Conservation (phyloP, 1,284 basidiomycete species). For the Trametes hirsuta region DNA sequence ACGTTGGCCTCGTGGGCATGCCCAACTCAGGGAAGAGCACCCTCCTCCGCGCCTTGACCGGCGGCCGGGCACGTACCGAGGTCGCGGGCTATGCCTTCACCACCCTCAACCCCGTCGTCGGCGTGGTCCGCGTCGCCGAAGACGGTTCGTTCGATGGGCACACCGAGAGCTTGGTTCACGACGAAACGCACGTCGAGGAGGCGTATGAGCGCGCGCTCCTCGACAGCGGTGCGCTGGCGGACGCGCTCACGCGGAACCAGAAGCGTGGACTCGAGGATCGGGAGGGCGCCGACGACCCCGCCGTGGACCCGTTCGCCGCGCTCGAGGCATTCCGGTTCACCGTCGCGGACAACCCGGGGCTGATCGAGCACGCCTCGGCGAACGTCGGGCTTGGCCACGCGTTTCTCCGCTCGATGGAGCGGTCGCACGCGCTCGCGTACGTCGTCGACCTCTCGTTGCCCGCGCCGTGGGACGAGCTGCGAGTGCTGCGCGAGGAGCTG, state of each 20-base stretch:
- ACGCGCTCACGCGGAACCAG: constrained; percentile 55
- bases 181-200: constrained; percentile 73
- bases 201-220: constrained; percentile 48
- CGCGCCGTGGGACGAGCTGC: constrained; percentile 78
- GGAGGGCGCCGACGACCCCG: constrained; percentile 11
- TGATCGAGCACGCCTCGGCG: constrained; percentile 83
- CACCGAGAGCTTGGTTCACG: constrained; percentile 56
- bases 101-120: constrained; percentile 94
- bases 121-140: constrained; percentile 83
- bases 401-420: constrained; percentile 92
- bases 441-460: constrained; percentile 86
- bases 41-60: constrained; percentile 87
- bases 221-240: constrained; percentile 54
- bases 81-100: constrained; percentile 95
- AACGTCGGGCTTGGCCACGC: constrained; percentile 94
- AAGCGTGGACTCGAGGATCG: constrained; percentile 19
- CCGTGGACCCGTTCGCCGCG: constrained; percentile 44
- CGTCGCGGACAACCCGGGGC: constrained; percentile 96
- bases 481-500: constrained; percentile 76
- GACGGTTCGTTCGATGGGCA: constrained; percentile 79
- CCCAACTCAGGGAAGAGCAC: constrained; percentile 95
- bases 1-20: constrained; percentile 94
- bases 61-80: constrained; percentile 81
- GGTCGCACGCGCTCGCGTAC: constrained; percentile 88
- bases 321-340: constrained; percentile 86